These are phyloP conservation scores for Pyrenochaeta sp. DNA, from an alignment of 2,329 filamentous ascomycete species.

Conservation along the genomic window DNA sequence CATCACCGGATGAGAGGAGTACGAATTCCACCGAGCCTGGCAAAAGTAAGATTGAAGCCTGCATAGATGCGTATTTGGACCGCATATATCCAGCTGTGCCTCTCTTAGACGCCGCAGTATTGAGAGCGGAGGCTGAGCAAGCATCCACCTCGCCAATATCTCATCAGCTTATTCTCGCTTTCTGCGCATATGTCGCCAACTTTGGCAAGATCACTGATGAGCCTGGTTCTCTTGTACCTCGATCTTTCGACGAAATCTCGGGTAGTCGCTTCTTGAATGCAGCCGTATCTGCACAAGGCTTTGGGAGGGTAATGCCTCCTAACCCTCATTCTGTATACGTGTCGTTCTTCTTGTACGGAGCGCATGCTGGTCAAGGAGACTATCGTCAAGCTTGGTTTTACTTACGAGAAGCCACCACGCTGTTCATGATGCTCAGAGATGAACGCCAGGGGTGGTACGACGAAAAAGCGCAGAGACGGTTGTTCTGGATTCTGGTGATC, in stretches of 20 bases:
- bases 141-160: conserved; percentile 29
- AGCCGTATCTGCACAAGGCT: conserved; percentile 30
- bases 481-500: conserved; percentile 38
- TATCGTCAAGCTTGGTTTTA: conserved; percentile 83
- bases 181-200: conserved; percentile 49
- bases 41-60: conserved; percentile 69
- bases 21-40: conserved; percentile 4
- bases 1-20: not conserved
- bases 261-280: conserved; percentile 34
- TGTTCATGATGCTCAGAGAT: conserved; percentile 50
- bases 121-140: conserved; percentile 32
- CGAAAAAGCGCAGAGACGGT: conserved; percentile 10
- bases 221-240: not conserved
- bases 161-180: conserved; percentile 45
- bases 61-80: conserved; percentile 73
- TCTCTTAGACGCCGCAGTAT: conserved; percentile 29
- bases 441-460: conserved; percentile 25
- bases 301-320: conserved; percentile 28
- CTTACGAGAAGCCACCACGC: conserved; percentile 77
- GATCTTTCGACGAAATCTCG: not conserved
- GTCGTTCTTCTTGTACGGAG: conserved; percentile 81
- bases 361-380: conserved; percentile 74
- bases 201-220: conserved; percentile 29
- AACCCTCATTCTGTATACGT: conserved; percentile 62
- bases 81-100: conserved; percentile 68